Base-by-base conservation (phyloP, 2,329 filamentous ascomycete species). In the Eurotiales sp. region DNA sequence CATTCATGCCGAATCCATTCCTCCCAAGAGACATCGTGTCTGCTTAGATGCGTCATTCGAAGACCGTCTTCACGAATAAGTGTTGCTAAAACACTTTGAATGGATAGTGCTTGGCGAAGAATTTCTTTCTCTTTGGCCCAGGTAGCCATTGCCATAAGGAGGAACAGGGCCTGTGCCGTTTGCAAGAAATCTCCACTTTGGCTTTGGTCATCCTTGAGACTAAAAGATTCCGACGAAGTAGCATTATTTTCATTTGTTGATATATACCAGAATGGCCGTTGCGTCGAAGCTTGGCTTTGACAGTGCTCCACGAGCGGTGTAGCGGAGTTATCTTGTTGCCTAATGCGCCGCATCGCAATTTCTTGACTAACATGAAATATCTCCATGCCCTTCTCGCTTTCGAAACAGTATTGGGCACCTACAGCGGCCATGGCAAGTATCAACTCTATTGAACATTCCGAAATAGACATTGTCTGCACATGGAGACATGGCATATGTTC, bases 401-500 rank as follows among this genome's bases (percentile, higher is more conserved):
- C 59, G 30, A 57, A 58, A 23, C 56, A 58, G 40, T 61, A 61
- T 27, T 58, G 59, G 11, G 57, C 54, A 4, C 59, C 59, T n/a
- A 59, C 55, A 15, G 57, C 59, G 8, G 57, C 57, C 50, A 61
- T 61, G n/a, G 57, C 57, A 22, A 61, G 49, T 22, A 59, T 47
- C 11, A 61, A 52, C 39, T 59, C 59, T 40, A 58, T 54, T 32
- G 50, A 55, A 23, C 50, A 53, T 12, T 52, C 56, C 39, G 56
- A 47, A 8, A 59, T 50, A 14, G 54, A 50, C 39, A 61, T 32
- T 3, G 51, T 50, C 34, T 44, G 51, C 14, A 50, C 46, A 50
- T 62, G 60, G 5, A 62, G 44, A 44, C 59, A 62, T 4, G 60
- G 60, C 15, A 59, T 52, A 53, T 62, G 59, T 29, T 61, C 57